These are phyloP conservation scores for Pseudopithomyces chartarum DNA, from an alignment of 2,329 filamentous ascomycete genomes.

Conservation along the genomic window DNA sequence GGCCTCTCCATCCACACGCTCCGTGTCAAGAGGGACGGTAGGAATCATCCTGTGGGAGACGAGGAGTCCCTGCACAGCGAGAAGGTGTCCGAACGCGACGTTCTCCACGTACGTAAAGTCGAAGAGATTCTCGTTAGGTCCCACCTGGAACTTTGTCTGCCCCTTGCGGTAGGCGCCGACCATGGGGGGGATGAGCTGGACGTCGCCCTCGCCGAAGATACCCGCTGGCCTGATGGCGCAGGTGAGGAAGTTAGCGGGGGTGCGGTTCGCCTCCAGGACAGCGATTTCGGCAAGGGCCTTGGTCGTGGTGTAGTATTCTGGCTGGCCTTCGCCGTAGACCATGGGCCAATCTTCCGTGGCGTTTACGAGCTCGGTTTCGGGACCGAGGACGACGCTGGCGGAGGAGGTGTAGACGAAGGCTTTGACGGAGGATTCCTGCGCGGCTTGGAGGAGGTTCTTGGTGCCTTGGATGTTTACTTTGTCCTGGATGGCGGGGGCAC, in stretches of 20 bases:
- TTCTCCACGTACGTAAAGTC: constrained; percentile 61
- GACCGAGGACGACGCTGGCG: constrained; percentile 56
- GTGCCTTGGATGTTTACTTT: constrained; percentile 59
- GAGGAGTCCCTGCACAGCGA: constrained; percentile 56
- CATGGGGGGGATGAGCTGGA: constrained; percentile 52
- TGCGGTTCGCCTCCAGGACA: constrained; percentile 56
- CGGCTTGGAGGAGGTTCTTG: constrained; percentile 52
- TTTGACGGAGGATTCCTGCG: constrained; percentile 55
- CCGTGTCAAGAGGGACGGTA: constrained; percentile 47
- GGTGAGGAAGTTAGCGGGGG: constrained; percentile 53
- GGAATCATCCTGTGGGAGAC: constrained; percentile 46
- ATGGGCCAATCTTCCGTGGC: constrained; percentile 55
- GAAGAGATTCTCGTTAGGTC: constrained; percentile 58
- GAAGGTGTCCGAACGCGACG: constrained; percentile 57
- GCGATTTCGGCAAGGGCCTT: constrained; percentile 56
- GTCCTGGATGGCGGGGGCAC: constrained; percentile 49
- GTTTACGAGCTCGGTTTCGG: constrained; percentile 51
- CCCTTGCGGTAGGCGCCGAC: constrained; percentile 52
- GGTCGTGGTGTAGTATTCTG: constrained; percentile 57
- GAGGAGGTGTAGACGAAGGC: constrained; percentile 60
- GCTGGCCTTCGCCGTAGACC: constrained; percentile 52
- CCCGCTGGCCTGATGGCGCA: constrained; percentile 55
- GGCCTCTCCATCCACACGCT: constrained; percentile 56
- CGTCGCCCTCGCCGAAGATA: constrained; percentile 58
- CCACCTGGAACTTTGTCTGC: constrained; percentile 57